These are phyloP conservation scores for Echium plantagineum DNA, from an alignment of 257 asterid species.

Conservation along the genomic window DNA sequence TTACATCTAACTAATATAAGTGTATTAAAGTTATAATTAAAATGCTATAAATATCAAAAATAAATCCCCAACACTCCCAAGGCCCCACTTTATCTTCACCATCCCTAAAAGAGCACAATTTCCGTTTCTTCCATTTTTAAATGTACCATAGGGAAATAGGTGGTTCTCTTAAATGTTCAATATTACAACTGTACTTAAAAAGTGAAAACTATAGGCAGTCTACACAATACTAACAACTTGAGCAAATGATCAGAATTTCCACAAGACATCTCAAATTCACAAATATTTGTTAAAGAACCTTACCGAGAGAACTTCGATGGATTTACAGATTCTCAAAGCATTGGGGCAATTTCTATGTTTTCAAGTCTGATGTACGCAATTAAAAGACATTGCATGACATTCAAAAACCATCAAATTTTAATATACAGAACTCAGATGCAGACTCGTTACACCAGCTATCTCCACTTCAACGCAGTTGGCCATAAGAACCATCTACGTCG, in stretches of 20 bases:
- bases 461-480: slow-evolving; percentile 14
- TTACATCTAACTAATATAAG: too few relatives aligned
- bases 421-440: slow-evolving; percentile 15
- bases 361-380: slow-evolving; percentile 21
- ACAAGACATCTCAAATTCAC: background rate
- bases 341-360: too few relatives aligned
- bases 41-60: too few relatives aligned
- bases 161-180: background rate
- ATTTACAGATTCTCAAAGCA: background rate
- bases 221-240: too few relatives aligned
- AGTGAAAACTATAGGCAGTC: too few relatives aligned
- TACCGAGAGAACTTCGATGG: too few relatives aligned
- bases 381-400: slow-evolving; percentile 60
- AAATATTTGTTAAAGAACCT: background rate
- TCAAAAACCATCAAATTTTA: background rate
- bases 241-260: background rate
- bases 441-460: background rate
- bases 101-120: too few relatives aligned
- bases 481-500: slow-evolving; percentile 24
- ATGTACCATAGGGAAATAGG: too few relatives aligned
- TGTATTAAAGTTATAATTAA: too few relatives aligned
- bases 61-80: too few relatives aligned
- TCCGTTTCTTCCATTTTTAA: too few relatives aligned
- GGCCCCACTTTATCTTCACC: too few relatives aligned
- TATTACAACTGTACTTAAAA: background rate